Evolutionary conservation across 164 flowering plant genomes (phyloP).

Genomic region (Cinnamomum chago): DNA sequence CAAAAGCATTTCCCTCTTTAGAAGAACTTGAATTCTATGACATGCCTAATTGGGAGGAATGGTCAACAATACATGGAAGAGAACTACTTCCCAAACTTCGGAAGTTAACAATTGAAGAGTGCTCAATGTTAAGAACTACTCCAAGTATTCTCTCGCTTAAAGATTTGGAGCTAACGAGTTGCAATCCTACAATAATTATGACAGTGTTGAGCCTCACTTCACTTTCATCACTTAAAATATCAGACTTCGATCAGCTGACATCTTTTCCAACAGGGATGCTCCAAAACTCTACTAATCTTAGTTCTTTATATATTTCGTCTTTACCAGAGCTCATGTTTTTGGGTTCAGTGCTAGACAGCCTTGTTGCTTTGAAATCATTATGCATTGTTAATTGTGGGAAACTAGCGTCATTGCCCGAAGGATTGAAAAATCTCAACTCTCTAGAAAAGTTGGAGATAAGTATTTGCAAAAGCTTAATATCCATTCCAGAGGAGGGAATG

Average conservation of each 20-base stretch:
- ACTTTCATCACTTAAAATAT: conserved; percentile 12
- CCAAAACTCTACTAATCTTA: conserved; percentile 5
- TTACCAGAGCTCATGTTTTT: conserved; percentile 12
- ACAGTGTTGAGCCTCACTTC: conserved; percentile 6
- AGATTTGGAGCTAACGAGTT: background rate
- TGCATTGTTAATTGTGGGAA: conserved; percentile 11
- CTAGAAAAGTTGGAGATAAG: background rate
- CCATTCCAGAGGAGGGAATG: background rate
- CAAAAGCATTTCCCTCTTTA: conserved; percentile 8
- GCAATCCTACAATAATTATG: background rate
- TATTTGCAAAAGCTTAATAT: background rate
- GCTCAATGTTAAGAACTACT: conserved; percentile 9
- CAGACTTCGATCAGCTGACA: background rate
- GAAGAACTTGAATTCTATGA: conserved; percentile 1
- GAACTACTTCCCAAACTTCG: conserved; percentile 5
- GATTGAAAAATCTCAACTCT: too few species aligned
- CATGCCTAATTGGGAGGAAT: conserved; percentile 13
- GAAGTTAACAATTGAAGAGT: conserved; percentile 3
- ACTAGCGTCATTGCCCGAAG: conserved; percentile 6
- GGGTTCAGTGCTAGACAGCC: conserved; percentile 6
- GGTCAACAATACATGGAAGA: conserved; percentile 3
- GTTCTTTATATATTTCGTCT: conserved; percentile 3
- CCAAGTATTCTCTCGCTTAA: conserved; percentile 11
- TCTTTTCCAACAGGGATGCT: conserved; percentile 12
- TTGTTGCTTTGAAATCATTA: conserved; percentile 8